Percentiles rank a stretch among this genome's conserved stretches.
These are phyloP conservation scores for Malassezia obtusa DNA, from an alignment of 1,284 basidiomycete genomes.

Conservation along the genomic window DNA sequence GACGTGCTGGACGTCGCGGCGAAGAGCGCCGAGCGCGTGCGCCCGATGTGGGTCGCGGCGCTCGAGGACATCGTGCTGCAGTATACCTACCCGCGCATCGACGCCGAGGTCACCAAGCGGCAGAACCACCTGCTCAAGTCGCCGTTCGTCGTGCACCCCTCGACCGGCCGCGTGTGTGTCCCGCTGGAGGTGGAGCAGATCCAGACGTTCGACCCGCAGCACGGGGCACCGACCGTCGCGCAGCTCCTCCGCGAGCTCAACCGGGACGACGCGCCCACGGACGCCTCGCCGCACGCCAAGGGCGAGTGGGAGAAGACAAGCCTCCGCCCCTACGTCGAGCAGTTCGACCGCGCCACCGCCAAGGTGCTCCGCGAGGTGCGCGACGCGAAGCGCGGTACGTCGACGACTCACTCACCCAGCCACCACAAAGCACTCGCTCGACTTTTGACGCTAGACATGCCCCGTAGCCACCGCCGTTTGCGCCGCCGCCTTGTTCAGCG, in stretches of 20 bases:
- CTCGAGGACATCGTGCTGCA: constrained; percentile 77
- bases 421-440: constrained; percentile 3
- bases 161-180: constrained; percentile 89
- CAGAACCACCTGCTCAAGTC: constrained; percentile 95
- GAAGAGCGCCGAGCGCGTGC: constrained; percentile 40
- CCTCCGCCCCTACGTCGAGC: constrained; percentile 76
- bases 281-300: constrained; percentile 16
- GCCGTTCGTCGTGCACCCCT: constrained; percentile 93
- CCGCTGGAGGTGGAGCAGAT: constrained; percentile 71
- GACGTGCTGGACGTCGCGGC: constrained; percentile 53
- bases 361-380: constrained; percentile 49
- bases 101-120: constrained; percentile 93
- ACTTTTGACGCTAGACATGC: neutral
- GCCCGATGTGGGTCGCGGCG: constrained; percentile 33
- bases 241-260: constrained; percentile 70
- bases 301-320: constrained; percentile 55
- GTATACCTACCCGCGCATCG: constrained; percentile 91
- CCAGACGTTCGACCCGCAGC: constrained; percentile 74
- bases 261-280: constrained; percentile 50
- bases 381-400: constrained; percentile 17
- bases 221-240: constrained; percentile 68
- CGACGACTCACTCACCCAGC: constrained; percentile 5
- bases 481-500: constrained; percentile 12
- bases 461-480: neutral
- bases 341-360: constrained; percentile 66